Percentiles rank a stretch among this genome's conserved stretches.
These are phyloP conservation scores for Peronospora farinosa DNA, from an alignment of 352 stramenopile genomes.

Conservation along the genomic window DNA sequence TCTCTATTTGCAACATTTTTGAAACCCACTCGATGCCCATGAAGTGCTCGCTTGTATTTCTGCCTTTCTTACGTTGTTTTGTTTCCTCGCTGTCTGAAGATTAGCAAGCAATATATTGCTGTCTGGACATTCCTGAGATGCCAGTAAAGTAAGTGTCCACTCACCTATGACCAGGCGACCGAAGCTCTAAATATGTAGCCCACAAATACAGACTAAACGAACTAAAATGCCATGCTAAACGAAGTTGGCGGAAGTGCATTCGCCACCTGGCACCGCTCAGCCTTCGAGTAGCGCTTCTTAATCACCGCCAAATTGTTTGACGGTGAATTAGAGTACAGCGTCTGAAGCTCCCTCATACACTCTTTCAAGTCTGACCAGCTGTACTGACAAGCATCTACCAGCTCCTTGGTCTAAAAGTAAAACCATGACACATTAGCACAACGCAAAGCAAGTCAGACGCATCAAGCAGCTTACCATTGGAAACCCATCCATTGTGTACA, in stretches of 20 bases:
- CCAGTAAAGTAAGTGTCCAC: slow-evolving; percentile 20
- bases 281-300: slow-evolving; percentile 86
- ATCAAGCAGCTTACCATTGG: slow-evolving; percentile 47
- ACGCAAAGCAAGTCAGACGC: background rate
- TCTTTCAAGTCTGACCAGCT: slow-evolving; percentile 70
- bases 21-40: slow-evolving; percentile 10
- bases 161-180: slow-evolving; percentile 25
- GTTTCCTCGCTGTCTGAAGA: slow-evolving; percentile 30
- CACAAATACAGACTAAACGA: slow-evolving; percentile 34
- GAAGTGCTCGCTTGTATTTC: slow-evolving; percentile 26
- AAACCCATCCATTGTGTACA: slow-evolving; percentile 80
- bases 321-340: slow-evolving; percentile 72
- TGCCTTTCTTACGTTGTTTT: slow-evolving; percentile 27
- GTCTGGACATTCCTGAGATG: slow-evolving; percentile 11
- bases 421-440: slow-evolving; percentile 2
- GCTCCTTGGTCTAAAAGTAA: slow-evolving; percentile 57
- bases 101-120: slow-evolving; percentile 23
- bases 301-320: slow-evolving; percentile 82
- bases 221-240: slow-evolving; percentile 83
- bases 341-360: slow-evolving; percentile 78
- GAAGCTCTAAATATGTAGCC: slow-evolving; percentile 51
- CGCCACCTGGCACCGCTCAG: slow-evolving; percentile 74
- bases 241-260: slow-evolving; percentile 57
- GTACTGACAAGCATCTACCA: slow-evolving; percentile 77
- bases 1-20: slow-evolving; percentile 20